phyloP scores from a whole-genome alignment of 768 basidiomycete genomes.

The Leccinellum albellum region DNA sequence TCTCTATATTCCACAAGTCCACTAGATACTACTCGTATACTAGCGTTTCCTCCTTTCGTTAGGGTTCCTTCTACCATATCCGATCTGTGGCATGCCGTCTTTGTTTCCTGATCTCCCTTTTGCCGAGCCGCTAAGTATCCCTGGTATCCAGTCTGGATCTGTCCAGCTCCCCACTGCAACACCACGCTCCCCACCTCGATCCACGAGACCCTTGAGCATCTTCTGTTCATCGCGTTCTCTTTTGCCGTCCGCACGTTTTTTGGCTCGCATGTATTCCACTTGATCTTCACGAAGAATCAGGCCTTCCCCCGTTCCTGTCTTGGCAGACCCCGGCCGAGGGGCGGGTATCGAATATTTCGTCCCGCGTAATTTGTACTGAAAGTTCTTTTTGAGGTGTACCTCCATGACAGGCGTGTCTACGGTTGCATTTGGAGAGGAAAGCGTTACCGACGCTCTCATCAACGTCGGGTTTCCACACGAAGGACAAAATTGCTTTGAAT shows the following conservation, averaged over 20 bases:
- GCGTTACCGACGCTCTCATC: slow-evolving; percentile 85
- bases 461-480: slow-evolving; percentile 94
- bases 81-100: slow-evolving; percentile 77
- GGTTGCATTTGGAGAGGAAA: slow-evolving; percentile 60
- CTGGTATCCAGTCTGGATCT: slow-evolving; percentile 93
- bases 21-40: slow-evolving; percentile 9
- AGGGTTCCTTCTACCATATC: slow-evolving; percentile 85
- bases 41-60: slow-evolving; percentile 67
- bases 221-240: slow-evolving; percentile 67
- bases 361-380: slow-evolving; percentile 89
- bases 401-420: slow-evolving; percentile 67
- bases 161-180: slow-evolving; percentile 76
- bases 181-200: slow-evolving; percentile 47
- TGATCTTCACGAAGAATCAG: slow-evolving; percentile 94
- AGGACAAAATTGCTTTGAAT: slow-evolving; percentile 93
- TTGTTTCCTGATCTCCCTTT: slow-evolving; percentile 60
- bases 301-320: slow-evolving; percentile 75
- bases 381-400: slow-evolving; percentile 93
- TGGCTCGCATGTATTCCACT: slow-evolving; percentile 77
- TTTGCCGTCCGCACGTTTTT: slow-evolving; percentile 70
- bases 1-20: slow-evolving; percentile 14
- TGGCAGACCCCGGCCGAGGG: slow-evolving; percentile 85
- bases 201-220: slow-evolving; percentile 61
- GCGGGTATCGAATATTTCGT: slow-evolving; percentile 90
- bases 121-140: slow-evolving; percentile 67